phyloP scores from a whole-genome alignment of 805 yeast species.

The Saccharomyces mikatae region DNA sequence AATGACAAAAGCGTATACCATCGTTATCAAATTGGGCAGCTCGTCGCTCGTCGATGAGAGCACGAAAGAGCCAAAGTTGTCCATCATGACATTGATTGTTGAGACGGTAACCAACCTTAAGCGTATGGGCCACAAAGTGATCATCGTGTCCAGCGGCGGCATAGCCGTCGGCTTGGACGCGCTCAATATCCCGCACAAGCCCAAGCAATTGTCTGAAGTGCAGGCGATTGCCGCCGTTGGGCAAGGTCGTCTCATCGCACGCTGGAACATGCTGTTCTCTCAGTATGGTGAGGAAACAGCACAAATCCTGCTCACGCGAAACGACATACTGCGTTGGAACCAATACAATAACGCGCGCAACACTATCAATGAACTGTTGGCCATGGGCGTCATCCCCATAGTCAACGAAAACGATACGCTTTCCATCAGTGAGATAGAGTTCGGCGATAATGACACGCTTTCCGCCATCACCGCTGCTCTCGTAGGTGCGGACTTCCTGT shows the following conservation, averaged over 20 bases:
- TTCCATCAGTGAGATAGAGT: slow-evolving; percentile 91
- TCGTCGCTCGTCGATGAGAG: slow-evolving; percentile 88
- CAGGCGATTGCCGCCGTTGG: slow-evolving; percentile 97
- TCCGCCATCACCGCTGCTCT: slow-evolving; percentile 94
- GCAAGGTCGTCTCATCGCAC: slow-evolving; percentile 81
- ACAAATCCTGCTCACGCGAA: slow-evolving; percentile 85
- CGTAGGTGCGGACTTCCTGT: slow-evolving; percentile 86
- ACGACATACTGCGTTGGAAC: slow-evolving; percentile 84
- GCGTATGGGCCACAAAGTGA: slow-evolving; percentile 71
- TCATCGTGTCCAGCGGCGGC: slow-evolving; percentile 91
- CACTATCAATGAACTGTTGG: slow-evolving; percentile 68
- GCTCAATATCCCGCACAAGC: slow-evolving; percentile 56
- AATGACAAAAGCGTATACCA: slow-evolving; percentile 32
- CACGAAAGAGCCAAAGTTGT: slow-evolving; percentile 81
- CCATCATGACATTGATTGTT: slow-evolving; percentile 84
- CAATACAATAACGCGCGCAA: slow-evolving; percentile 91
- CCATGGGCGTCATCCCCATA: slow-evolving; percentile 89
- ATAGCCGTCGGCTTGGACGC: slow-evolving; percentile 90
- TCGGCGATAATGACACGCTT: slow-evolving; percentile 95
- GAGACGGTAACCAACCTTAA: slow-evolving; percentile 81
- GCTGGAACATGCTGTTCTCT: slow-evolving; percentile 83
- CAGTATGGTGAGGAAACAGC: slow-evolving; percentile 82
- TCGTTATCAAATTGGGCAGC: slow-evolving; percentile 63
- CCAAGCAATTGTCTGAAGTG: slow-evolving; percentile 65
- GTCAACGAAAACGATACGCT: slow-evolving; percentile 96